Conservation (phyloP, 768 basidiomycete species). For the Agaricus subrufescens region DNA sequence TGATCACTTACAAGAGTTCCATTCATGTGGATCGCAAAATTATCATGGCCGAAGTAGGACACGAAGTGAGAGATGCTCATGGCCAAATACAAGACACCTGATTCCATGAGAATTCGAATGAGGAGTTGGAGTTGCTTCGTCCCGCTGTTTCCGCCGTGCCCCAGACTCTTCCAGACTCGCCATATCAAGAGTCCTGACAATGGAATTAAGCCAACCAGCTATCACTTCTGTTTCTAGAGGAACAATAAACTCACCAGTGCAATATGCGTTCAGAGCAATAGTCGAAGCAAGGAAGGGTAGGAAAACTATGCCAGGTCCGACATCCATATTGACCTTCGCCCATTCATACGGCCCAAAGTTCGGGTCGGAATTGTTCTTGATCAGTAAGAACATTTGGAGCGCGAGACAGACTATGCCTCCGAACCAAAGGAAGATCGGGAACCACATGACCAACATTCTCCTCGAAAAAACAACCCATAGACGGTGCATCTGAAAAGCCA, state of each 20-base stretch:
- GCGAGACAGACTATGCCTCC: constrained; percentile 4
- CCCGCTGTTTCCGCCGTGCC: neutral
- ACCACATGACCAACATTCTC: neutral
- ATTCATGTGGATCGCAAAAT: neutral
- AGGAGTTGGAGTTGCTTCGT: neutral
- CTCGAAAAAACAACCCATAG: constrained; percentile 6
- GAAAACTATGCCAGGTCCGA: constrained; percentile 9
- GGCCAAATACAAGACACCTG: neutral
- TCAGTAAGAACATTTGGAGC: constrained; percentile 1
- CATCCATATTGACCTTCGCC: constrained; percentile 4
- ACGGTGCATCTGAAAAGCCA: constrained; percentile 4
- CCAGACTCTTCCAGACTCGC: neutral
- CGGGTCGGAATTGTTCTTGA: neutral
- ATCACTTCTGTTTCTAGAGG: neutral
- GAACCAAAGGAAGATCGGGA: constrained; percentile 9
- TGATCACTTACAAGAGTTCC: neutral
- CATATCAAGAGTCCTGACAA: neutral
- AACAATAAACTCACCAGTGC: neutral
- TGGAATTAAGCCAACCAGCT: neutral
- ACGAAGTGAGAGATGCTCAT: constrained; percentile 2
- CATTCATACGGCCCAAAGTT: neutral
- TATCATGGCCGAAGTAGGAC: neutral
- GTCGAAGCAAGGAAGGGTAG: constrained; percentile 10
- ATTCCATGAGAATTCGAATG: constrained; percentile 5
- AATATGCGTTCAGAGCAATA: constrained; percentile 8